phyloP scores from a whole-genome alignment of 2,329 filamentous ascomycete genomes.

The Coniochaeta prunicola region DNA sequence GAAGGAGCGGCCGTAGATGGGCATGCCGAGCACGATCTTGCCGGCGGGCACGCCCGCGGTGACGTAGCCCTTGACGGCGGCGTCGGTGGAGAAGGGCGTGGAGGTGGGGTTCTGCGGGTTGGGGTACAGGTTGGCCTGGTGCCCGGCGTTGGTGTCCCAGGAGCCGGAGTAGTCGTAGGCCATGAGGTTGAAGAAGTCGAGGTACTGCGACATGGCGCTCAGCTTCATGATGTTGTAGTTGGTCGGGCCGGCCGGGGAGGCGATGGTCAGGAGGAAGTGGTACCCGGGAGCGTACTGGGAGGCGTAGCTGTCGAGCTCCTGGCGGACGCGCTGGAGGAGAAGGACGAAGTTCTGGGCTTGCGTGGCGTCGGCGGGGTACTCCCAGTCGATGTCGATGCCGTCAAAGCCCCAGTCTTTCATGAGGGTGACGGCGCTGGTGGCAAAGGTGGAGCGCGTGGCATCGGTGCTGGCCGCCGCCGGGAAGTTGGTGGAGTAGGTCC shows the following conservation, averaged over 20 bases:
- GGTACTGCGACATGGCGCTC: slow-evolving; percentile 31
- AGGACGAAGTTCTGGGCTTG: slow-evolving; percentile 37
- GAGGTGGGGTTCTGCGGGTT: slow-evolving; percentile 42
- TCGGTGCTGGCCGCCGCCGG: slow-evolving; percentile 57
- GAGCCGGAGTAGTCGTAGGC: slow-evolving; percentile 67
- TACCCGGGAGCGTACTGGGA: slow-evolving; percentile 33
- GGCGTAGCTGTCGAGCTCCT: slow-evolving; percentile 41
- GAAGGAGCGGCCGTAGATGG: slow-evolving; percentile 72
- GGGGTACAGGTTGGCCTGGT: slow-evolving; percentile 65
- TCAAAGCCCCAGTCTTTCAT: slow-evolving; percentile 66
- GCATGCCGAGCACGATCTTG: slow-evolving; percentile 74
- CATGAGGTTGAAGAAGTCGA: slow-evolving; percentile 59
- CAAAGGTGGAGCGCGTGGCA: slow-evolving; percentile 58
- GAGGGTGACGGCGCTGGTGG: slow-evolving; percentile 57
- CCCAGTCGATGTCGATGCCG: slow-evolving; percentile 38
- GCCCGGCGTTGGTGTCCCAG: slow-evolving; percentile 57
- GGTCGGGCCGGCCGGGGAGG: slow-evolving; percentile 37
- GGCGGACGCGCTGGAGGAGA: slow-evolving; percentile 35
- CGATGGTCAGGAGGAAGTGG: slow-evolving; percentile 48
- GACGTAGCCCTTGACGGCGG: slow-evolving; percentile 60
- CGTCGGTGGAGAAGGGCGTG: slow-evolving; percentile 64
- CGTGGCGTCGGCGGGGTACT: slow-evolving; percentile 28
- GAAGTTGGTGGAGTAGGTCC: slow-evolving; percentile 77
- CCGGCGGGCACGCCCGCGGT: slow-evolving; percentile 49
- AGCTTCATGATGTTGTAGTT: slow-evolving; percentile 43